These are phyloP conservation scores for Colletotrichum simmondsii DNA, from an alignment of 2,329 filamentous ascomycete species.

Conservation along the genomic window DNA sequence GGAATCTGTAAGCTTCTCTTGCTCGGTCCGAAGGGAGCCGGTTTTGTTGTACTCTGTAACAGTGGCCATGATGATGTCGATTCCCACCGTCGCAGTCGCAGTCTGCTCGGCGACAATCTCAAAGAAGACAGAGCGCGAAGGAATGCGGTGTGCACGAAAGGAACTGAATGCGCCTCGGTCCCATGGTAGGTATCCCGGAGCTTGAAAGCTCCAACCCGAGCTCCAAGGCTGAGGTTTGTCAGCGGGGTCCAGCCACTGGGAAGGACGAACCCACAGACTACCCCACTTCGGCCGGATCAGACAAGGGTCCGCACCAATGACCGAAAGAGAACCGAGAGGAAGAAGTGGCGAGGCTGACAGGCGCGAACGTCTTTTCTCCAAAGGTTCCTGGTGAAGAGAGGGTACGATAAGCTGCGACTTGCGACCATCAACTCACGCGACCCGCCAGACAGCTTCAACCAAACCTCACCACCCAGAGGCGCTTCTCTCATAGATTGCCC, in stretches of 20 bases:
- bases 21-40: not conserved
- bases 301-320: slow-evolving; percentile 23
- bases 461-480: slow-evolving; percentile 11
- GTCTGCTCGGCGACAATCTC: not conserved
- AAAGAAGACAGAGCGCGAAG: not conserved
- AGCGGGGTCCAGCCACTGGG: slow-evolving; percentile 26
- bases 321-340: slow-evolving; percentile 24
- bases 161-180: not conserved
- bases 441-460: slow-evolving; percentile 8
- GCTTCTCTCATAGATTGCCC: slow-evolving; percentile 26
- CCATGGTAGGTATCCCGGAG: not conserved
- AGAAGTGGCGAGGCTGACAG: slow-evolving; percentile 57
- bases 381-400: not conserved
- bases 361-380: slow-evolving; percentile 37
- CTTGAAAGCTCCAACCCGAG: slow-evolving; percentile 16
- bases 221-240: slow-evolving; percentile 35
- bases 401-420: not conserved
- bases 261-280: not conserved
- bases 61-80: slow-evolving; percentile 17
- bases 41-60: slow-evolving; percentile 11
- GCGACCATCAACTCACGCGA: not conserved
- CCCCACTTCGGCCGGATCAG: slow-evolving; percentile 18
- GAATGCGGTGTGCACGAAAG: not conserved
- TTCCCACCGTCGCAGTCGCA: not conserved
- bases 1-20: slow-evolving; percentile 12